Evolutionary conservation across 805 yeast genomes (phyloP).

Genomic region (Priceomyces fermenticarens): DNA sequence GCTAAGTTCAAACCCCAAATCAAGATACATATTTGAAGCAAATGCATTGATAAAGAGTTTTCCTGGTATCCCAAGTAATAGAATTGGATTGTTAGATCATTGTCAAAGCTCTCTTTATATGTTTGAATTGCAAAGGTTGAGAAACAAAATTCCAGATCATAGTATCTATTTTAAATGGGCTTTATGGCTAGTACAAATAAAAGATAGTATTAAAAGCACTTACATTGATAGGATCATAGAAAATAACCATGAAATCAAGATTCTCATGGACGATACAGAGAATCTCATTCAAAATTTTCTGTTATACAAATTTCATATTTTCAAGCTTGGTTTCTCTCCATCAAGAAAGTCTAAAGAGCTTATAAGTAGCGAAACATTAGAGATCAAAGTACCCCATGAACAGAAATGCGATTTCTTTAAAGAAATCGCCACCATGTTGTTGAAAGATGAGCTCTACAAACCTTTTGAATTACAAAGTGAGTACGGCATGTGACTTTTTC

Average conservation of each 20-base stretch:
- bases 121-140: conserved; percentile 11
- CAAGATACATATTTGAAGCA: conserved; percentile 2
- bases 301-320: conserved; percentile 10
- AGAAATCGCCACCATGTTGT: conserved; percentile 7
- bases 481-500: conserved; percentile 1
- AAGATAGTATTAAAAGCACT: conserved; percentile 1
- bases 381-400: conserved; percentile 12
- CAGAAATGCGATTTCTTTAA: conserved; percentile 10
- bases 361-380: conserved; percentile 14
- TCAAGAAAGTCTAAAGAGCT: conserved; percentile 11
- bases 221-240: conserved; percentile 11
- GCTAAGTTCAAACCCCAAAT: background rate
- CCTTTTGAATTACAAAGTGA: conserved; percentile 10
- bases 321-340: conserved; percentile 13
- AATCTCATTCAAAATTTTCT: conserved; percentile 2
- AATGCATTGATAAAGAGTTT: conserved; percentile 1
- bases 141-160: conserved; percentile 8
- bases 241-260: conserved; percentile 10
- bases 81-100: conserved; percentile 13
- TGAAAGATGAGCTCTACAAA: conserved; percentile 11
- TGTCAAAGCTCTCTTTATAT: conserved; percentile 10
- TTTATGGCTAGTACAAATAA: conserved; percentile 8
- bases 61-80: conserved; percentile 14
- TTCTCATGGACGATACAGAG: conserved; percentile 4
- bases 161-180: conserved; percentile 18